phyloP scores from a whole-genome alignment of 2,329 filamentous ascomycete species.

The Penicillium expansum region DNA sequence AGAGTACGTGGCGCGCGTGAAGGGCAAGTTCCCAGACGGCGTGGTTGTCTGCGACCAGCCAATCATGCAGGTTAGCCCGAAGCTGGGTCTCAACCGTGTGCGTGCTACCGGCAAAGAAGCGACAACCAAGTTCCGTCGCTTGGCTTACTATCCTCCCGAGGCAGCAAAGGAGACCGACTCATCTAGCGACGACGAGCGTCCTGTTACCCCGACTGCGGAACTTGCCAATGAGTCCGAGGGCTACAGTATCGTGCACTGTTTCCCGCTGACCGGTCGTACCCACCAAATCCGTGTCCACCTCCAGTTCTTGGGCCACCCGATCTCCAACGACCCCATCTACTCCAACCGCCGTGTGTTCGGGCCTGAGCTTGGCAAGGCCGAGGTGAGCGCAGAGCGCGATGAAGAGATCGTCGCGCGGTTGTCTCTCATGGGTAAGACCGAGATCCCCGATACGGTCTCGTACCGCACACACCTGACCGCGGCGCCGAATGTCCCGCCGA shows the following conservation, averaged over 20 bases:
- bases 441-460: constrained; percentile 83
- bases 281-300: constrained; percentile 94
- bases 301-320: constrained; percentile 90
- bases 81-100: constrained; percentile 91
- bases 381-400: constrained; percentile 70
- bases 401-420: constrained; percentile 86
- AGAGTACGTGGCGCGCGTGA: constrained; percentile 90
- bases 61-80: constrained; percentile 89
- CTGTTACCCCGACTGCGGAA: constrained; percentile 34
- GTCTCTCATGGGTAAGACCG: constrained; percentile 87
- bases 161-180: constrained; percentile 24
- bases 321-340: constrained; percentile 97
- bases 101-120: constrained; percentile 88
- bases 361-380: constrained; percentile 66
- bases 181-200: constrained; percentile 20
- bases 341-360: constrained; percentile 93
- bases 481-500: constrained; percentile 37
- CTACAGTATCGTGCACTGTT: constrained; percentile 91
- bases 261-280: constrained; percentile 88
- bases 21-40: constrained; percentile 85
- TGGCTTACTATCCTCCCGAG: constrained; percentile 80
- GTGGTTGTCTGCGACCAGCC: constrained; percentile 91
- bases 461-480: constrained; percentile 62
- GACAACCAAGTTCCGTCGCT: constrained; percentile 81
- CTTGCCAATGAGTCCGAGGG: constrained; percentile 57